Evolutionary conservation across 129 eudicot genomes (phyloP), one percentile per base, ranked within the genome.

Genomic region (Flaveria trinervia): DNA sequence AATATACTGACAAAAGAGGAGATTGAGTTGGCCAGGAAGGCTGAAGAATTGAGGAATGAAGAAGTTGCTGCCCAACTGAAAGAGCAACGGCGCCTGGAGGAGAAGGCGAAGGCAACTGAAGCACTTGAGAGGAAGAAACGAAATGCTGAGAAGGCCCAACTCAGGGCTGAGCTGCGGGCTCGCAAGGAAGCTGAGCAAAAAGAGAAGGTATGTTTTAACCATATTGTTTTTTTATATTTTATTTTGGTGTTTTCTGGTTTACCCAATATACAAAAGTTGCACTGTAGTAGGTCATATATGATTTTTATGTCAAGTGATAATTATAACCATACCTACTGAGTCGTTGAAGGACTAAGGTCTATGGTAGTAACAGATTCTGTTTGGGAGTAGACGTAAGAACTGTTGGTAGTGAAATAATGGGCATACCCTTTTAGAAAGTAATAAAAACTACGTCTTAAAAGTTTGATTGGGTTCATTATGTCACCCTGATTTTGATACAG

Each of bases 91-190:
- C 90, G 96, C 36, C 48, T 82, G 55, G 96, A 91, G 89, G 99
- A 84, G 83, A 85, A 83, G 66, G 92, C 85, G 1, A 94, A 94
- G 84, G 96, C 97, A 17, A 59, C 65, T n/a, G 99, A 94, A 79
- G 99, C 99, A 45, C 77, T 86, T 2, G 97, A 94, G 74, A 85
- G 97, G 87, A 94, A 94, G 66, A 89, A 77, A 75, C 80, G 92
- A 54, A 80, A 65, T 73, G 93, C 97, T n/a, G 95, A 91, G 83
- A 94, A 94, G 77, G 86, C 90, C 67, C 93, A 87, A 82, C 39
- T 80, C 43, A 91, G 89, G 84, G 96, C 97, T 18, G 89, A 86
- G 81, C 44, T 87, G 54, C 85, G 87, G 74, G 92, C 97, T 14
- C 92, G 78, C 79, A 94, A 91, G 73, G 97, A 91, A 86, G 97